phyloP scores from a whole-genome alignment of 2,329 filamentous ascomycete species.

The Fusarium sp. region DNA sequence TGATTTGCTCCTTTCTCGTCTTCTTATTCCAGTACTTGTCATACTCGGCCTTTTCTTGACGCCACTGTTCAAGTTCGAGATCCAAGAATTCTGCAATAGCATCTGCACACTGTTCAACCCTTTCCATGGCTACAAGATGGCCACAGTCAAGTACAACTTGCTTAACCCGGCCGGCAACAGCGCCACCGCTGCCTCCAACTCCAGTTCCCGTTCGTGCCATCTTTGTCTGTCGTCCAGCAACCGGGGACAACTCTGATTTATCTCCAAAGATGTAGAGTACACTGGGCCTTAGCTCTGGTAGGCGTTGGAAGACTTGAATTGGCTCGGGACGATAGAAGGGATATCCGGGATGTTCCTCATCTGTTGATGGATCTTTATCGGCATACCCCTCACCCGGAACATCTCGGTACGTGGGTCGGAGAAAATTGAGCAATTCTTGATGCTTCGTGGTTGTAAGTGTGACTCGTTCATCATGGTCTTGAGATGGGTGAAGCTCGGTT shows the following conservation, averaged over 20 bases:
- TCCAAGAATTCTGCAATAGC: not conserved
- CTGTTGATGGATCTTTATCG: constrained; percentile 5
- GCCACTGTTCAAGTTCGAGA: not conserved
- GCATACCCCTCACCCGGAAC: not conserved
- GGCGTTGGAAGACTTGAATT: not conserved
- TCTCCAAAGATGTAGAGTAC: constrained; percentile 1
- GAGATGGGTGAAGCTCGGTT: not conserved
- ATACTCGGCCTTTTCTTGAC: not conserved
- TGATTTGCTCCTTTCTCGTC: not conserved
- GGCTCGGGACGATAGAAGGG: constrained; percentile 5
- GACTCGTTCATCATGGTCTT: not conserved
- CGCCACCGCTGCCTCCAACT: not conserved
- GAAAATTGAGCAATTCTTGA: constrained; percentile 5
- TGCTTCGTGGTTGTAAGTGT: not conserved
- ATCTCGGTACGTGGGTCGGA: not conserved
- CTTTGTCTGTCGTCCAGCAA: not conserved
- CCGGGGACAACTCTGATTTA: not conserved
- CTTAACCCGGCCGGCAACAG: not conserved
- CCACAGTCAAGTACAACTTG: not conserved
- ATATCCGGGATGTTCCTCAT: not conserved
- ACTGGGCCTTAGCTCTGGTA: constrained; percentile 7
- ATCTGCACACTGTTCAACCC: constrained; percentile 7
- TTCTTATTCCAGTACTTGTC: not conserved
- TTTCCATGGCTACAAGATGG: constrained; percentile 14
- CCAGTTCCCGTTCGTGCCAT: not conserved